Base-by-base conservation (phyloP, 2,329 filamentous ascomycete genomes). In the Fusarium verrucosum region DNA sequence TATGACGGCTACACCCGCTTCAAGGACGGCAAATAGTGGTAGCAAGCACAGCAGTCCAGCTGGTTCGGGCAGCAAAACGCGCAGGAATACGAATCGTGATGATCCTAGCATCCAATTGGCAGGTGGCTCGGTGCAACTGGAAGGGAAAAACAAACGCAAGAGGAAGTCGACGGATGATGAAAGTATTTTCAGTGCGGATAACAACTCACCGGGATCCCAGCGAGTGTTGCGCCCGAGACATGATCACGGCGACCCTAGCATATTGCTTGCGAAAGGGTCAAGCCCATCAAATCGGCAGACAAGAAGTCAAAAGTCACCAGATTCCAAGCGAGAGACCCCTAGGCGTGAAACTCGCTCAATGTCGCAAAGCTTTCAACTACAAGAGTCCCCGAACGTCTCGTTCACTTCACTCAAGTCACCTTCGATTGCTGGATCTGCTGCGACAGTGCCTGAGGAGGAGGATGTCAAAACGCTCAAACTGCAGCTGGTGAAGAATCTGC, bases 401-500 rank as follows among this genome's bases (percentile, higher is more conserved):
- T 63, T 68, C 20, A 58, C 69, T 22, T 64, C 63, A 14, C 54
- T 69, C 23, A 66, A 64, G 25, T 71, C 74, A 13, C 73, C 76
- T 7, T 75, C 74, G 6, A 67, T 74, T 25, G 62, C 70, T 23
- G 71, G 63, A 6, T 71, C 70, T 26, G 47, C 62, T 26, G 53
- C 58, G 16, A 44, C 58, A 9, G 69, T 62, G 43, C 30, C 72
- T 54, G 50, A 60, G 42, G 71, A 74, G 37, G 71, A 74, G 41
- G 70, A 69, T 25, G 52, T 75, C 57, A 72, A 74, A 36, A 70
- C 74, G 1, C 73, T 83, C 32, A 85, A 83, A 68, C 60, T 78
- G 4, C 79, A 82, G 45, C 76, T 87, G 13, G 70, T 76, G 32
- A 81, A 78, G 56, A 77, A 77, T 43, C 76, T 86, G 3, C 80